A percentile compares a stretch with the other conserved stretches of the same genome.
Conservation (phyloP, 1,284 basidiomycete species). For the Trichosporon asahii region DNA sequence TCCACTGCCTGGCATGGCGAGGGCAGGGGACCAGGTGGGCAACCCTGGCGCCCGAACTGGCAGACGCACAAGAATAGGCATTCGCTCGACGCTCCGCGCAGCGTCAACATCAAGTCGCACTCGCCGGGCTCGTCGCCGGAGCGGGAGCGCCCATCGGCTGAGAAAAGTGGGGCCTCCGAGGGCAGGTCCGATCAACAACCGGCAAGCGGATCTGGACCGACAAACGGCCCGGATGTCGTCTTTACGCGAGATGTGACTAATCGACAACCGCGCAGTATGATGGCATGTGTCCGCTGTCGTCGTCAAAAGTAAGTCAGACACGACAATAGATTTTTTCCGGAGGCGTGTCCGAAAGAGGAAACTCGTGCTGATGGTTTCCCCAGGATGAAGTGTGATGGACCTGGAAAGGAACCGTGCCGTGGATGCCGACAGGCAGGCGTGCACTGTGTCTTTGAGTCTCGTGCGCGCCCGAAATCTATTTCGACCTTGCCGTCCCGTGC, state of each 20-base stretch:
- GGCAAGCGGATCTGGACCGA: constrained; percentile 5
- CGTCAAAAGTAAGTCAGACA: constrained; percentile 38
- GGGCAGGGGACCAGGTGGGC: background rate
- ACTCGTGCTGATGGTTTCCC: constrained; percentile 12
- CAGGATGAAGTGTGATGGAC: constrained; percentile 51
- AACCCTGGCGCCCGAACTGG: constrained; percentile 20
- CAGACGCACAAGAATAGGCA: constrained; percentile 20
- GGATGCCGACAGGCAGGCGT: constrained; percentile 47
- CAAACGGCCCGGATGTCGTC: constrained; percentile 20
- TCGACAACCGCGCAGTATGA: constrained; percentile 48
- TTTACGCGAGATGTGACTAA: constrained; percentile 40
- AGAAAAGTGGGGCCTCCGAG: constrained; percentile 10
- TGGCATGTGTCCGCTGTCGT: constrained; percentile 47
- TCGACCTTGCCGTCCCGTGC: constrained; percentile 37
- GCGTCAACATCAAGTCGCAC: constrained; percentile 19
- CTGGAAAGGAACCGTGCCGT: constrained; percentile 42
- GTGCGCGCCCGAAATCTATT: constrained; percentile 45
- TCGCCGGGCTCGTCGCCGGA: constrained; percentile 20
- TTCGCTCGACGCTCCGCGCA: constrained; percentile 20
- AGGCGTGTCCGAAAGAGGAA: background rate
- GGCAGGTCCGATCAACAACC: constrained; percentile 9
- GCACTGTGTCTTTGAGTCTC: constrained; percentile 46
- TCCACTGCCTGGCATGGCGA: constrained; percentile 7
- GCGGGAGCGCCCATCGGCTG: constrained; percentile 8
- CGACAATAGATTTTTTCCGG: background rate